These are phyloP conservation scores for Capronia americana DNA, from an alignment of 2,329 filamentous ascomycete species.

Conservation along the genomic window DNA sequence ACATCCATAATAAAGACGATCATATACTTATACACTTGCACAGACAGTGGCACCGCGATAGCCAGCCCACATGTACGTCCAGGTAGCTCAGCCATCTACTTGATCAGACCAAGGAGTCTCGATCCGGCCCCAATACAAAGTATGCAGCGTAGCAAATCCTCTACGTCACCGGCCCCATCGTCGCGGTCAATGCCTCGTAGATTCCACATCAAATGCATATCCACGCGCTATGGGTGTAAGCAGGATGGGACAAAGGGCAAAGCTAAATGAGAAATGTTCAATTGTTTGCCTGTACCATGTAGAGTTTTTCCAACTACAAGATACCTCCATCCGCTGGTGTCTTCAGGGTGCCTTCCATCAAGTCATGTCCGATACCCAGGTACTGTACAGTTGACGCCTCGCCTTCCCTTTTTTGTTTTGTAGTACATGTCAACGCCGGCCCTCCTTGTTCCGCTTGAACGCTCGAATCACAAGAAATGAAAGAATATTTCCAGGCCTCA, in stretches of 20 bases:
- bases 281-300: conserved; percentile 8
- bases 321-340: conserved; percentile 9
- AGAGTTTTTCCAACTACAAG: conserved; percentile 21
- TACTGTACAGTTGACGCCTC: conserved; percentile 19
- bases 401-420: conserved; percentile 10
- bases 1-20: background rate
- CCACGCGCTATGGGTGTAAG: background rate
- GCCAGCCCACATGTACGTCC: background rate
- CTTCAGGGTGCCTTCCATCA: conserved; percentile 2
- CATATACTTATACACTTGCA: background rate
- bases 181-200: background rate
- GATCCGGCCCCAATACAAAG: background rate
- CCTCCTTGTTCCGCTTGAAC: conserved; percentile 24
- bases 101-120: background rate
- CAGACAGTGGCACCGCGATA: background rate
- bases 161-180: background rate
- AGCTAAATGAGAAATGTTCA: background rate
- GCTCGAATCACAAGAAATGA: conserved; percentile 19
- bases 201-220: background rate
- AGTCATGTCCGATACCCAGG: background rate
- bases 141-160: background rate
- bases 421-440: conserved; percentile 21
- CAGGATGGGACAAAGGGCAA: background rate
- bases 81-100: background rate
- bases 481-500: background rate